These are phyloP conservation scores for Metschnikowia noctiluminum DNA, from an alignment of 805 yeast genomes.

Conservation along the genomic window DNA sequence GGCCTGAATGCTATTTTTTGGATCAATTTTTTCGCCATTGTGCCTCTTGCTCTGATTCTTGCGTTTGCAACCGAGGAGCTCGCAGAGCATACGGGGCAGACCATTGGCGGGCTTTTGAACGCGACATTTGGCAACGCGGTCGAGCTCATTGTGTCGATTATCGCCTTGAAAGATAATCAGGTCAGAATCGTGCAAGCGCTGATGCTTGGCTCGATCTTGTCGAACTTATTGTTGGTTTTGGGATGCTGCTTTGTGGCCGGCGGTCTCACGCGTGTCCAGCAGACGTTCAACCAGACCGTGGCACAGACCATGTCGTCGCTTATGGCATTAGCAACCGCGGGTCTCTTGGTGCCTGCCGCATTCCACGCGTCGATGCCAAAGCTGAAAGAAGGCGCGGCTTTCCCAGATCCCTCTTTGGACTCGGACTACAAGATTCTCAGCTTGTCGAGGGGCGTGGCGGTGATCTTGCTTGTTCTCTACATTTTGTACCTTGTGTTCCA, in stretches of 20 bases:
- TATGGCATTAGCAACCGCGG: conserved; percentile 86
- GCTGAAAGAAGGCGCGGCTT: conserved; percentile 33
- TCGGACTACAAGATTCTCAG: conserved; percentile 54
- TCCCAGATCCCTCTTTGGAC: conserved; percentile 36
- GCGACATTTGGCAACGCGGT: conserved; percentile 99
- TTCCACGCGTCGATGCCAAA: conserved; percentile 76
- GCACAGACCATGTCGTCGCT: conserved; percentile 97
- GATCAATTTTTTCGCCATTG: conserved; percentile 82
- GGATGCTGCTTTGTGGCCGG: conserved; percentile 97
- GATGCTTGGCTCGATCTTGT: conserved; percentile 91
- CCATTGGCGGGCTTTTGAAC: conserved; percentile 88
- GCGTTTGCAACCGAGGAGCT: conserved; percentile 94
- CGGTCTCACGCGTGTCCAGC: conserved; percentile 82
- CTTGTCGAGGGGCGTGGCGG: conserved; percentile 81
- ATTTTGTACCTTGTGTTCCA: conserved; percentile 81
- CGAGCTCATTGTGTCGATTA: conserved; percentile 89
- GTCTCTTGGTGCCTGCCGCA: conserved; percentile 92
- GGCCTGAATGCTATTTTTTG: conserved; percentile 56
- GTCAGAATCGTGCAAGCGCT: conserved; percentile 94
- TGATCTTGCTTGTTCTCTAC: conserved; percentile 75
- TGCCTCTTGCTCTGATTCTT: conserved; percentile 86
- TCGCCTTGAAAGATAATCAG: conserved; percentile 83
- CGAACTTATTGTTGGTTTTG: conserved; percentile 82
- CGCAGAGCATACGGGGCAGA: conserved; percentile 83
- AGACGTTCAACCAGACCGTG: conserved; percentile 89